Evolutionary conservation across 2,329 filamentous ascomycete species (phyloP).

Genomic region (Graphium sp.): DNA sequence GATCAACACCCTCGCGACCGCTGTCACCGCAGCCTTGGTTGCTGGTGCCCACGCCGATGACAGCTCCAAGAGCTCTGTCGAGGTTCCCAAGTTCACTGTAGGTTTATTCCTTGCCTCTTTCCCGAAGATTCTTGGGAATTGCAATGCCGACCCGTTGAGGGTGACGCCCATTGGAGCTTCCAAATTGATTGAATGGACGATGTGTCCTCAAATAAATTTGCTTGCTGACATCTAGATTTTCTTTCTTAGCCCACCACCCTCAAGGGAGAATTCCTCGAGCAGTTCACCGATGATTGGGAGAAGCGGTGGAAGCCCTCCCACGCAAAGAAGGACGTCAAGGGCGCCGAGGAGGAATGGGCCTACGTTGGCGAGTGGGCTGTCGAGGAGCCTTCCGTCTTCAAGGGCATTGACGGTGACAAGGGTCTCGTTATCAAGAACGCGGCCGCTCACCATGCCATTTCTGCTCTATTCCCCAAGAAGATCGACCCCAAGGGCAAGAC

Average conservation of each 20-base stretch:
- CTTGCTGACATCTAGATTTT: slow-evolving; percentile 9
- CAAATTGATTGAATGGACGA: background rate
- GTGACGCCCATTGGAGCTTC: background rate
- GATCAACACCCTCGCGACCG: slow-evolving; percentile 64
- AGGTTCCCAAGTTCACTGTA: slow-evolving; percentile 78
- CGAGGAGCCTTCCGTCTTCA: slow-evolving; percentile 80
- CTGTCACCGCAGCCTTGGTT: slow-evolving; percentile 55
- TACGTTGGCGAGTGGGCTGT: slow-evolving; percentile 95
- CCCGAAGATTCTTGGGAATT: background rate
- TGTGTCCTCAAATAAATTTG: slow-evolving; percentile 4
- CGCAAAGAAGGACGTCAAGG: slow-evolving; percentile 78
- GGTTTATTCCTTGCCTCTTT: slow-evolving; percentile 19
- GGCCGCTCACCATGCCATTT: slow-evolving; percentile 97
- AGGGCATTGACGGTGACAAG: slow-evolving; percentile 89
- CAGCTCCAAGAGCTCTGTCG: slow-evolving; percentile 35
- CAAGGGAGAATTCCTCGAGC: slow-evolving; percentile 92
- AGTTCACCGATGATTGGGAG: slow-evolving; percentile 96
- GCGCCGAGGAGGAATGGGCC: slow-evolving; percentile 76
- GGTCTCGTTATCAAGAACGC: slow-evolving; percentile 96
- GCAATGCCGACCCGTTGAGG: too few relatives aligned
- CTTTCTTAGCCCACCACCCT: slow-evolving; percentile 57
- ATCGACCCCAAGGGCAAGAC: slow-evolving; percentile 96
- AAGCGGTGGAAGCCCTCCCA: slow-evolving; percentile 84
- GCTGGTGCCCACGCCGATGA: slow-evolving; percentile 22
- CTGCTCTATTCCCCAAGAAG: slow-evolving; percentile 92